Evolutionary conservation across 2,329 filamentous ascomycete species (phyloP).

Genomic region (Xylariaceae sp.): DNA sequence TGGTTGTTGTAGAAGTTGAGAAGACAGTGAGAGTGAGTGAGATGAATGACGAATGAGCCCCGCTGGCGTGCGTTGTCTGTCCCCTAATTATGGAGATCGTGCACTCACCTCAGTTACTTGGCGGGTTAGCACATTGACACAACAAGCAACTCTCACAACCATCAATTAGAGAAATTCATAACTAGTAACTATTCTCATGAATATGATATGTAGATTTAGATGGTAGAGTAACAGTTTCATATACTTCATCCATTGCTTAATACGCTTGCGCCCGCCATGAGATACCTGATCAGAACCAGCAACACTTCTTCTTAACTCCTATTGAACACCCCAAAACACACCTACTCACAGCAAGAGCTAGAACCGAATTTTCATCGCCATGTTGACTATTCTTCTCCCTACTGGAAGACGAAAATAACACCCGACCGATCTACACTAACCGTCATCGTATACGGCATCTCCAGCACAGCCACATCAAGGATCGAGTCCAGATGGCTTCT

Average conservation of each 20-base stretch:
- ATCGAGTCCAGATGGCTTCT: slow-evolving; percentile 84
- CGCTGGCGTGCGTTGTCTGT: not conserved
- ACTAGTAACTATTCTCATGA: not conserved
- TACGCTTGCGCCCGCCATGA: not conserved
- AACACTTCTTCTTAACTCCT: slow-evolving; percentile 9
- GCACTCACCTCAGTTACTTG: too few species aligned
- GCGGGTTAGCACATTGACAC: too few species aligned
- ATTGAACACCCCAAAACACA: not conserved
- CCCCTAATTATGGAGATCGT: not conserved
- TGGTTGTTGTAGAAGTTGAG: too few species aligned
- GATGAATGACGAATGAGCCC: not conserved
- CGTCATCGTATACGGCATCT: slow-evolving; percentile 88
- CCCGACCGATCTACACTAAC: slow-evolving; percentile 85
- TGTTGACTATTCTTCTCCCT: not conserved
- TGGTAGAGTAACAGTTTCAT: not conserved
- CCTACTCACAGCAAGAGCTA: not conserved
- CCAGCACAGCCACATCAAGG: slow-evolving; percentile 80
- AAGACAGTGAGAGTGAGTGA: not conserved
- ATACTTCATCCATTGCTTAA: not conserved
- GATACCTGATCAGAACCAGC: not conserved
- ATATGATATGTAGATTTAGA: too few species aligned
- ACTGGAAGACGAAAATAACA: slow-evolving; percentile 73
- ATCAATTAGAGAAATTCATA: not conserved
- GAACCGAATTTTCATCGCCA: not conserved
- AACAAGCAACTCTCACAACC: not conserved